Evolutionary conservation across 176 grass and related monocot genomes (phyloP).

Genomic region (Tuctoria greenei): DNA sequence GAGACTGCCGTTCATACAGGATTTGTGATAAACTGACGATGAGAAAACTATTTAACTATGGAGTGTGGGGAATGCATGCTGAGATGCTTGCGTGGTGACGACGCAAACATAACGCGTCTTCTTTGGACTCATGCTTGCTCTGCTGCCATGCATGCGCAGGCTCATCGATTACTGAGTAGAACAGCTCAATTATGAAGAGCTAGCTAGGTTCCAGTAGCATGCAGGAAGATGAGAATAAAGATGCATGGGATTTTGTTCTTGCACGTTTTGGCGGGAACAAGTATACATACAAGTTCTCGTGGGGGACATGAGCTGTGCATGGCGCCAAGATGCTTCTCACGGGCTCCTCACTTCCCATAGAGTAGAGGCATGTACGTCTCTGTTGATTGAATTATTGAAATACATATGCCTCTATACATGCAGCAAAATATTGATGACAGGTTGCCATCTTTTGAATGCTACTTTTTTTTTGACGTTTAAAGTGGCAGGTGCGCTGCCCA

Average conservation of each 20-base stretch:
- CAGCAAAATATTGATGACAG: neutral
- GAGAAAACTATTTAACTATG: neutral
- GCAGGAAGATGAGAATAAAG: neutral
- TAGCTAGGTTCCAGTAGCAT: neutral
- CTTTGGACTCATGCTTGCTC: neutral
- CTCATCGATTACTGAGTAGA: too few relatives aligned
- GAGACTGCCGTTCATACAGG: neutral
- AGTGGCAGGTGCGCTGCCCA: too few relatives aligned
- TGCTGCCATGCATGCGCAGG: neutral
- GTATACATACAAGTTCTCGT: constrained; percentile 1
- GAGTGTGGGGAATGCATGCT: neutral
- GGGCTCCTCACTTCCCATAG: neutral
- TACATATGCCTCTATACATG: neutral
- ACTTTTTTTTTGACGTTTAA: too few relatives aligned
- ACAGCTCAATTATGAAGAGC: neutral
- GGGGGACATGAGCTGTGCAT: constrained; percentile 1
- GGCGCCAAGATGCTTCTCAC: neutral
- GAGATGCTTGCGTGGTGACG: neutral
- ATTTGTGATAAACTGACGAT: neutral
- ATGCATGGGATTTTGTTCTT: neutral
- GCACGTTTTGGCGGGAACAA: neutral
- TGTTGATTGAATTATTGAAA: neutral
- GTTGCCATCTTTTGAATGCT: neutral
- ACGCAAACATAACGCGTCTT: neutral
- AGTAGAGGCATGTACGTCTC: neutral